Base-by-base conservation (phyloP, 805 yeast genomes). In the Phaffomyces thermotolerans region DNA sequence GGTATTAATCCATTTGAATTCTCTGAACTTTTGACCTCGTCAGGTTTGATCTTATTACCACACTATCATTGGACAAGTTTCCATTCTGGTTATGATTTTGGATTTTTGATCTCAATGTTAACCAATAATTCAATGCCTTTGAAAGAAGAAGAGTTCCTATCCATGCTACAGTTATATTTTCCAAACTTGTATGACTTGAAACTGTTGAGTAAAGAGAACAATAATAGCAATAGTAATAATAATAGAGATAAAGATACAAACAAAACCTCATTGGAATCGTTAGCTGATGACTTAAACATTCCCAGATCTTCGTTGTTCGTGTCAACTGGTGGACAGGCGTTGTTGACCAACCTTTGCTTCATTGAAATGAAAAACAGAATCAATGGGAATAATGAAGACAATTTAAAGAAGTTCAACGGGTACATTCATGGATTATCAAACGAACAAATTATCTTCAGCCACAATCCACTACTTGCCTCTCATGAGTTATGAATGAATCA, bases 61-160 rank as follows among this genome's bases (percentile, higher is more conserved):
- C 57, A 64, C 34, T 76, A 87, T 37, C 79, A 81, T 41, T 93
- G 99, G 99, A 72, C 88, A 41, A 83, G 95, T 48, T 93, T 84
- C 66, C 97, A 93, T 62, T 81, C 81, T 2, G 99, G 98, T 12
- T 93, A 93, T 64, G 99, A 93, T 62, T 76, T 90, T 59, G 99
- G 98, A 2, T 90, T 90, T 62, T 68, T 93, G 47, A 67, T 89
- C 14, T 79, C 95, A 39, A 70, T 88, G 51, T 69, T 91, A 58
- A 78, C 82, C 53, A 86, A 87, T 63, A 75, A 78, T 40, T 66
- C 72, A 39, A 83, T 91, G 72, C 98, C 98, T 1, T 75, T 75
- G 25, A 84, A 81, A 51, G 90, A 84, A 59, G 76, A 77, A 34
- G 95, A 83, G 32, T 91, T 88, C 56, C 72, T 80, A 48, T 69